These are phyloP conservation scores for Tolypocladium cylindrosporum DNA, from an alignment of 2,329 filamentous ascomycete genomes.

Conservation along the genomic window DNA sequence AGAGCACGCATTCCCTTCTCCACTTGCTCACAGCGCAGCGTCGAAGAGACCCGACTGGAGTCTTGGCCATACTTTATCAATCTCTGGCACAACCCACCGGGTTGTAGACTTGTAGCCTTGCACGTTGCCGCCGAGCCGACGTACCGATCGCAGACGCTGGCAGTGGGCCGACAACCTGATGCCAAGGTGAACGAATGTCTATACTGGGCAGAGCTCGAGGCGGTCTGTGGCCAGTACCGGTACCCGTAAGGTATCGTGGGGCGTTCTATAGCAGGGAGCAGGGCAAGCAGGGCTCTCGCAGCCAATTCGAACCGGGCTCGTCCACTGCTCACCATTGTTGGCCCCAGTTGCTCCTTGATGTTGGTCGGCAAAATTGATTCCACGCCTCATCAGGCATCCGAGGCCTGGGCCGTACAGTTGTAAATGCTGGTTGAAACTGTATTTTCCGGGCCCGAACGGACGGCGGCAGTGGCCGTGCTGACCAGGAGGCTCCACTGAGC, in stretches of 20 bases:
- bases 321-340: background rate
- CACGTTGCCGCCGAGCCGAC: background rate
- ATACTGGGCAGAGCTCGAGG: background rate
- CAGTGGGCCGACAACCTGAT: background rate
- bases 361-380: background rate
- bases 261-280: background rate
- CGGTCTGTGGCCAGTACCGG: background rate
- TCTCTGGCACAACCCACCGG: background rate
- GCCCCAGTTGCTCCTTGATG: no score
- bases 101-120: background rate
- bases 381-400: background rate
- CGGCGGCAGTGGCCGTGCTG: no score
- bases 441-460: background rate
- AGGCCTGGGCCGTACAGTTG: background rate
- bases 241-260: background rate
- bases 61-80: background rate
- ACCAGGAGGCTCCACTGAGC: background rate
- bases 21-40: no score
- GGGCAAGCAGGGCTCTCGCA: background rate
- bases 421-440: background rate
- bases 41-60: background rate
- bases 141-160: background rate
- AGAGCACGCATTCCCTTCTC: background rate
- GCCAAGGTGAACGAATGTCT: background rate
- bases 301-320: background rate